phyloP scores from a whole-genome alignment of 2,329 filamentous ascomycete species.

The Arachnopeziza araneosa region DNA sequence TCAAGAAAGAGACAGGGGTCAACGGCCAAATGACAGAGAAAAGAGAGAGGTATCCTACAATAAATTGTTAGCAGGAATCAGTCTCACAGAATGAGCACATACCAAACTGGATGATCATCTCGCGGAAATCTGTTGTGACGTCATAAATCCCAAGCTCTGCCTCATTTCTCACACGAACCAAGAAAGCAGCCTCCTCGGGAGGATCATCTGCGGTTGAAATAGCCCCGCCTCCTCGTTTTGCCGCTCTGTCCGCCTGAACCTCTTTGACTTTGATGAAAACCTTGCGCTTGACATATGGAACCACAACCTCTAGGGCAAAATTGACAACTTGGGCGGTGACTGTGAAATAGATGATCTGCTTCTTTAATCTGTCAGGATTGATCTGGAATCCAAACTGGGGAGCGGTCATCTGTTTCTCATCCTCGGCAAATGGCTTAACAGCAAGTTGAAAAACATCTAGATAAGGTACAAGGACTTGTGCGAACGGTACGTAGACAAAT shows the following conservation, averaged over 20 bases:
- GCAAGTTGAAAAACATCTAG: slow-evolving; percentile 75
- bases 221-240: slow-evolving; percentile 42
- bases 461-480: slow-evolving; percentile 74
- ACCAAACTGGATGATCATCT: slow-evolving; percentile 84
- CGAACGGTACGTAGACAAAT: slow-evolving; percentile 93
- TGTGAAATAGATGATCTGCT: slow-evolving; percentile 94
- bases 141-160: slow-evolving; percentile 80
- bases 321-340: slow-evolving; percentile 91
- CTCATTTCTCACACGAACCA: slow-evolving; percentile 76
- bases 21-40: slow-evolving; percentile 95
- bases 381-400: slow-evolving; percentile 65
- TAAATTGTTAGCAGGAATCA: slow-evolving; percentile 23
- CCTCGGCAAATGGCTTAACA: slow-evolving; percentile 68
- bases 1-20: slow-evolving; percentile 79
- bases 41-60: slow-evolving; percentile 73
- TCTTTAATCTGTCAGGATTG: slow-evolving; percentile 75
- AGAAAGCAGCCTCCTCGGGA: slow-evolving; percentile 73
- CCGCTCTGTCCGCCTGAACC: slow-evolving; percentile 56
- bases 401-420: slow-evolving; percentile 61
- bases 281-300: slow-evolving; percentile 79
- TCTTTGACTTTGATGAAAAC: slow-evolving; percentile 74
- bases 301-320: slow-evolving; percentile 74
- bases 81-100: slow-evolving; percentile 21
- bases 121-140: slow-evolving; percentile 82
- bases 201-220: slow-evolving; percentile 54